A percentile compares a stretch with the other conserved stretches of the same genome.
phyloP scores from a whole-genome alignment of 768 basidiomycete genomes.

The Pleurotus sapidus region DNA sequence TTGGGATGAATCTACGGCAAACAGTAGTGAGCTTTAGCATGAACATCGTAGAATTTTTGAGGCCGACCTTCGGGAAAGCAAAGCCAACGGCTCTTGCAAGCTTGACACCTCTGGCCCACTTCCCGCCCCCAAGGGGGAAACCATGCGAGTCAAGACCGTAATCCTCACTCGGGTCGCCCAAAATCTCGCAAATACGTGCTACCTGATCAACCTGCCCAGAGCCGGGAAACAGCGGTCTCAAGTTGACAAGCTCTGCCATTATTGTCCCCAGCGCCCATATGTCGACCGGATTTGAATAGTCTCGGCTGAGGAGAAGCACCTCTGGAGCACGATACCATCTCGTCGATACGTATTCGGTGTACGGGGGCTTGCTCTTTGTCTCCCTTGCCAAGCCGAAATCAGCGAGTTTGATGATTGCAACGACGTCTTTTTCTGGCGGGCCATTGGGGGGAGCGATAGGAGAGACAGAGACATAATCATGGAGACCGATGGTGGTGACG shows the following conservation, averaged over 20 bases:
- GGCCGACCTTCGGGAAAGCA: slow-evolving; percentile 81
- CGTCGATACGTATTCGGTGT: slow-evolving; percentile 99
- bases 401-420: slow-evolving; percentile 95
- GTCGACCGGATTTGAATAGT: slow-evolving; percentile 97
- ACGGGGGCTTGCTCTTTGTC: slow-evolving; percentile 84
- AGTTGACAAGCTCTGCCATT: slow-evolving; percentile 93
- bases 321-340: slow-evolving; percentile 99
- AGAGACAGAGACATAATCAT: slow-evolving; percentile 85
- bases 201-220: slow-evolving; percentile 92
- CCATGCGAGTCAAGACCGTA: slow-evolving; percentile 77
- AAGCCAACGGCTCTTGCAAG: slow-evolving; percentile 88
- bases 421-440: slow-evolving; percentile 87
- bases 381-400: slow-evolving; percentile 97
- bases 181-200: slow-evolving; percentile 82
- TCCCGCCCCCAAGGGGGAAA: slow-evolving; percentile 77
- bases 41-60: slow-evolving; percentile 3
- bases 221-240: slow-evolving; percentile 94
- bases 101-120: slow-evolving; percentile 82
- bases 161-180: slow-evolving; percentile 86
- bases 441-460: slow-evolving; percentile 61
- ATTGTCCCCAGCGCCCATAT: slow-evolving; percentile 99
- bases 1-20: slow-evolving; percentile 54
- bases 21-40: slow-evolving; percentile 8
- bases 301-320: slow-evolving; percentile 84
- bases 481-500: slow-evolving; percentile 94